Conservation (phyloP, 345 rosid species). For the Lumnitzera racemosa region DNA sequence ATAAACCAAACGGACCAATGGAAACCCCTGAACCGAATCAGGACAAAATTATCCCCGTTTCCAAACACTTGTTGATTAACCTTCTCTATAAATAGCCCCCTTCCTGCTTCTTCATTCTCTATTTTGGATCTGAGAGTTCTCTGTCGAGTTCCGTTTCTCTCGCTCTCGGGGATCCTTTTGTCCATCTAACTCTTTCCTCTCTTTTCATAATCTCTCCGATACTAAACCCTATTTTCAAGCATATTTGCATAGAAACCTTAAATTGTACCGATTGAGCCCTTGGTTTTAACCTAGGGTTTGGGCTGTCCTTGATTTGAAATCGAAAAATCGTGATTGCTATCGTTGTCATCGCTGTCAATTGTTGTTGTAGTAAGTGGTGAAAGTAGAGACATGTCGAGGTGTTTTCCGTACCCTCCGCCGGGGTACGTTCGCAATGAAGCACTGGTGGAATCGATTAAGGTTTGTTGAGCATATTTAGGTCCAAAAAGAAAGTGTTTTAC, state of each 20-base stretch:
- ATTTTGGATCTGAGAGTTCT: not conserved
- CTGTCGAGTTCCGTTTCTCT: not conserved
- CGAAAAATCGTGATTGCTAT: not conserved
- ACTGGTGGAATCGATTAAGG: slow-evolving; percentile 32
- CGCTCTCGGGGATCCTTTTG: not conserved
- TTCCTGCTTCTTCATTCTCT: accelerated
- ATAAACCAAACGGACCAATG: too few relatives aligned
- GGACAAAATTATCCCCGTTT: not conserved
- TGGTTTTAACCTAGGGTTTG: too few relatives aligned
- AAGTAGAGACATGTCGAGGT: slow-evolving; percentile 23
- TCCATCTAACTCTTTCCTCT: not conserved
- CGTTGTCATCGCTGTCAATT: not conserved
- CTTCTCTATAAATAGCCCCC: slow-evolving; percentile 5
- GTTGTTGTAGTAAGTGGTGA: slow-evolving; percentile 4
- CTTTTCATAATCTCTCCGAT: not conserved
- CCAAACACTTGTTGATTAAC: slow-evolving; percentile 9
- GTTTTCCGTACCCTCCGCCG: slow-evolving; percentile 28
- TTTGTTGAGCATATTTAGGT: slow-evolving; percentile 20
- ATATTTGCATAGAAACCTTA: too few relatives aligned
- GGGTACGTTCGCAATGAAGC: slow-evolving; percentile 31
- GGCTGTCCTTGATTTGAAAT: not conserved
- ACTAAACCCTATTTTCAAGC: too few relatives aligned
- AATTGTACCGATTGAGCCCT: too few relatives aligned
- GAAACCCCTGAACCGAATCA: too few relatives aligned
- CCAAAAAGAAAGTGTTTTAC: too few relatives aligned